phyloP scores from a whole-genome alignment of 768 basidiomycete genomes.

The Pholiota molesta region DNA sequence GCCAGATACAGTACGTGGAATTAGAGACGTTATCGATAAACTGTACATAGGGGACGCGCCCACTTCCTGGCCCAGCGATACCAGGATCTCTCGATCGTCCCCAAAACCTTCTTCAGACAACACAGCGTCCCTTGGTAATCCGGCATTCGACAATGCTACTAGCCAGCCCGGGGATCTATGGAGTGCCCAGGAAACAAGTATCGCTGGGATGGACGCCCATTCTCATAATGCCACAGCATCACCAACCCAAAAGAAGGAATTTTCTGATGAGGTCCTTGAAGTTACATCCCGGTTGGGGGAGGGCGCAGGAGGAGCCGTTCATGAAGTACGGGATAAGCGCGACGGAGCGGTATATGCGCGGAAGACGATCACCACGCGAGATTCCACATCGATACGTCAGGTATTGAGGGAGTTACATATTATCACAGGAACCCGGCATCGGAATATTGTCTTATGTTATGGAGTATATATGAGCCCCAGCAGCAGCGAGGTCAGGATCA shows the following conservation, averaged over 20 bases:
- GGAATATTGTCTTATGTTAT: slow-evolving; percentile 89
- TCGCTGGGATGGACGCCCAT: background rate
- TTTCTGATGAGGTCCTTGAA: slow-evolving; percentile 69
- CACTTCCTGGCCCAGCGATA: background rate
- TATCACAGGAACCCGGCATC: slow-evolving; percentile 78
- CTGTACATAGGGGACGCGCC: background rate
- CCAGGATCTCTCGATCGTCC: background rate
- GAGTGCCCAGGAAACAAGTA: background rate
- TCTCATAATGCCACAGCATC: background rate
- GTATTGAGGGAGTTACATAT: slow-evolving; percentile 91
- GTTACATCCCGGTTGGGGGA: slow-evolving; percentile 82
- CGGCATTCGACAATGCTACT: background rate
- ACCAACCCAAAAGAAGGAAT: slow-evolving; percentile 17
- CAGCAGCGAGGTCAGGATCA: slow-evolving; percentile 89
- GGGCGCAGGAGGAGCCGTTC: slow-evolving; percentile 94
- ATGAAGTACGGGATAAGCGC: slow-evolving; percentile 85
- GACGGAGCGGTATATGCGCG: slow-evolving; percentile 83
- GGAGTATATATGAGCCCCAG: slow-evolving; percentile 89
- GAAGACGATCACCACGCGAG: slow-evolving; percentile 90
- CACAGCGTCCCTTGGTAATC: background rate
- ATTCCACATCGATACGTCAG: slow-evolving; percentile 83
- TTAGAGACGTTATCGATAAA: background rate
- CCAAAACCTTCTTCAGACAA: background rate
- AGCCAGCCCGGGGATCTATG: background rate
- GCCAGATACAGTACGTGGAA: background rate